phyloP scores from a whole-genome alignment of 495 filamentous ascomycete species.

The Parachaetomium inaequale region DNA sequence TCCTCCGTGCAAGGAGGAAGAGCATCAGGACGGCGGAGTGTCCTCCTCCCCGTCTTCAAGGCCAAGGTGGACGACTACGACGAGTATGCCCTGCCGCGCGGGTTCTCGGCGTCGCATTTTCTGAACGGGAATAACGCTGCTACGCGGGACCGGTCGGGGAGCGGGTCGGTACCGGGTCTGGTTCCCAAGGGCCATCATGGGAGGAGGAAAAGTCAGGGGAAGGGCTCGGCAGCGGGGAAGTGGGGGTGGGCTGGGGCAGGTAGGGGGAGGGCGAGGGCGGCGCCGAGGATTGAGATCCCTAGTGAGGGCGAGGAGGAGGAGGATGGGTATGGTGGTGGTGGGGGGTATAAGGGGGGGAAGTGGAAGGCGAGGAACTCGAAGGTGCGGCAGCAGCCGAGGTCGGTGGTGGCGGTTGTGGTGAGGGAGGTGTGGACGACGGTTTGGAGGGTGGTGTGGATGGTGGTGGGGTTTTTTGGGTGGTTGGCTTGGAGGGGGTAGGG shows the following conservation, averaged over 20 bases:
- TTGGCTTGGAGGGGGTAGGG: constrained; percentile 39
- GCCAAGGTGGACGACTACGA: constrained; percentile 47
- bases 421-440: constrained; percentile 46
- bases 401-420: constrained; percentile 27
- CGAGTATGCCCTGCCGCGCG: constrained; percentile 28
- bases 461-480: constrained; percentile 39
- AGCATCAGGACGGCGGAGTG: neutral
- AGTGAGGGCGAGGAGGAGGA: constrained; percentile 41
- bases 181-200: constrained; percentile 15
- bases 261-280: constrained; percentile 31
- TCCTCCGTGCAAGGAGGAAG: too few relatives aligned
- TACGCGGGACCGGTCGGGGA: constrained; percentile 27
- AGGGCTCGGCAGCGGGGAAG: constrained; percentile 12
- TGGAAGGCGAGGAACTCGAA: constrained; percentile 31
- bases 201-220: constrained; percentile 16
- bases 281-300: constrained; percentile 45
- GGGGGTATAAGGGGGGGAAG: constrained; percentile 36
- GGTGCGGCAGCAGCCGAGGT: constrained; percentile 13
- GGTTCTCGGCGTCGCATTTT: constrained; percentile 27
- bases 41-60: constrained; percentile 46
- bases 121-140: constrained; percentile 5
- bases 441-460: constrained; percentile 48
- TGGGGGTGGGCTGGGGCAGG: constrained; percentile 40
- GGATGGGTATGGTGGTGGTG: constrained; percentile 1
- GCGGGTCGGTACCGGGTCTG: neutral